Evolutionary conservation across 2,329 filamentous ascomycete species (phyloP).

Genomic region (Beauveria asiatica): DNA sequence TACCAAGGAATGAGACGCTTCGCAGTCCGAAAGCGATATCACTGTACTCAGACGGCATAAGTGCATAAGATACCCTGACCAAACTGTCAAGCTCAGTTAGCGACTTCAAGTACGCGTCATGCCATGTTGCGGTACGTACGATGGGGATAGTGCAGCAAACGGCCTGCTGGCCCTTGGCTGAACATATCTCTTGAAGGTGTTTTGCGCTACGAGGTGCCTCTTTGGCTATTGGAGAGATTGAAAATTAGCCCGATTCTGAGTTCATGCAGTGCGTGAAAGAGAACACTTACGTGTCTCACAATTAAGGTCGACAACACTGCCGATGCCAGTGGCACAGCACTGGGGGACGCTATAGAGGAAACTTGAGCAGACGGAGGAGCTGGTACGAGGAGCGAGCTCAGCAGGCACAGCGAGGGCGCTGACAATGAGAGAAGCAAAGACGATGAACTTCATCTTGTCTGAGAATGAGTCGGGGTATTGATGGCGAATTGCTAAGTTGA

Average conservation of each 20-base stretch:
- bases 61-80: neutral
- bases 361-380: constrained; percentile 11
- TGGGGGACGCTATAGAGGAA: constrained; percentile 23
- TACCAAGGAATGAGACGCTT: too few relatives aligned
- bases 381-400: neutral
- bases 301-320: constrained; percentile 38
- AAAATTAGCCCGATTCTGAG: neutral
- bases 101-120: neutral
- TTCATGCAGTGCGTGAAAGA: too few relatives aligned
- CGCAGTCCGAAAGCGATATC: too few relatives aligned
- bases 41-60: accelerated
- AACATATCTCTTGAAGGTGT: constrained; percentile 24
- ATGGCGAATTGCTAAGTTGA: neutral
- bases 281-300: constrained; percentile 21
- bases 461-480: too few relatives aligned
- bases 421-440: neutral
- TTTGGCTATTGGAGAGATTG: neutral
- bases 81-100: neutral
- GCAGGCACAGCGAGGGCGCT: neutral
- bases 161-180: constrained; percentile 36
- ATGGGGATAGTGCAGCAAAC: constrained; percentile 46
- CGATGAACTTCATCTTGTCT: neutral
- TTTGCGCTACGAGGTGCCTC: neutral
- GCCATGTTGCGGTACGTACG: neutral
- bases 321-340: constrained; percentile 41